A percentile compares a stretch with the other conserved stretches of the same genome.
These are phyloP conservation scores for Clarkia xantiana DNA, from an alignment of 345 rosid genomes.

Conservation along the genomic window DNA sequence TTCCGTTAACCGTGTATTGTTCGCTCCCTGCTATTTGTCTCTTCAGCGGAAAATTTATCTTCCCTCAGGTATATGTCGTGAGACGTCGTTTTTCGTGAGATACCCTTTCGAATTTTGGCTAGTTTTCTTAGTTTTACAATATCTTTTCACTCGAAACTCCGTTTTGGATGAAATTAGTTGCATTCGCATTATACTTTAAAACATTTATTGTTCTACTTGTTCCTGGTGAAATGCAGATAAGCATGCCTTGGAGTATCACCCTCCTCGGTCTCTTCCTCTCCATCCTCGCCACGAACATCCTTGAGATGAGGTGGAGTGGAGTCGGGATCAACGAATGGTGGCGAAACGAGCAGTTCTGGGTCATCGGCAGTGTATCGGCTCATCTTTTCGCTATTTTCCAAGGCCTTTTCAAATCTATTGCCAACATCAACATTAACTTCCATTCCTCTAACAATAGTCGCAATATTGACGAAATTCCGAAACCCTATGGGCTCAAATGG, in stretches of 20 bases:
- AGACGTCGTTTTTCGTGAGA: too few species aligned
- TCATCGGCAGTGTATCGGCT: slow-evolving; percentile 29
- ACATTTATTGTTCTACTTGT: background rate
- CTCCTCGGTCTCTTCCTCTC: slow-evolving; percentile 26
- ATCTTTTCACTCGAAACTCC: background rate
- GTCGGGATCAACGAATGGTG: slow-evolving; percentile 35
- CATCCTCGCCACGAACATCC: slow-evolving; percentile 25
- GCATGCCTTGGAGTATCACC: slow-evolving; percentile 19
- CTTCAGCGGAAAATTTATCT: slow-evolving; percentile 29
- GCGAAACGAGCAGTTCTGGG: slow-evolving; percentile 39
- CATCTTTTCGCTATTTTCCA: slow-evolving; percentile 29
- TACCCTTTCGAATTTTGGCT: too few species aligned
- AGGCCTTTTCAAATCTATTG: slow-evolving; percentile 24
- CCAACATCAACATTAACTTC: slow-evolving; percentile 19
- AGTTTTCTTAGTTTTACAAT: too few species aligned
- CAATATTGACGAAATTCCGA: slow-evolving; percentile 17
- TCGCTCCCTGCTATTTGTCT: slow-evolving; percentile 28
- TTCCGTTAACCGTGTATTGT: slow-evolving; percentile 30
- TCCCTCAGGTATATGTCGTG: slow-evolving; percentile 40
- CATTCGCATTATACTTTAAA: background rate
- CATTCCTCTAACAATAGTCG: slow-evolving; percentile 13
- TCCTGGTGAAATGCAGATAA: slow-evolving; percentile 18
- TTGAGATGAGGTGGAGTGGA: slow-evolving; percentile 39
- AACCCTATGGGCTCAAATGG: slow-evolving; percentile 31
- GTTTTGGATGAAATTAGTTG: too few species aligned